Base-by-base conservation (phyloP, 2,329 filamentous ascomycete species). In the Colletotrichum spinosum region DNA sequence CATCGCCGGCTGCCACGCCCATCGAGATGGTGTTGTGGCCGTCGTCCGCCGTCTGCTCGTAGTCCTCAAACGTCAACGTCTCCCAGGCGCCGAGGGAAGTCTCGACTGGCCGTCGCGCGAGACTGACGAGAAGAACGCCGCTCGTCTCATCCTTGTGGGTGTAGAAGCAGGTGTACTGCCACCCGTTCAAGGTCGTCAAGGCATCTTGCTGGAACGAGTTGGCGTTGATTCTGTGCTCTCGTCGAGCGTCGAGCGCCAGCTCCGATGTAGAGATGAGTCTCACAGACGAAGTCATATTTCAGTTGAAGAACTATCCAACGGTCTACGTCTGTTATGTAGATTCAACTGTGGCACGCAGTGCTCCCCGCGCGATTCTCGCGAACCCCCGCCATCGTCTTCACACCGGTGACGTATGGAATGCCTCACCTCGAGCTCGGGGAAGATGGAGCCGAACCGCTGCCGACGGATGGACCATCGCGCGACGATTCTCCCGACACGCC, bases 1-100 rank as follows among this genome's bases (percentile, higher is more conserved):
- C 64, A 2, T 67, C 64, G 1, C 64, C 64, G 2, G 49, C 38
- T 7, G 60, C 65, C 2, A 67, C 45, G 1, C 64, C 64, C 12
- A 67, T 64, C 6, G 59, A 65, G 49, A 67, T 65, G 34, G 64
- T 67, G 39, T 67, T 67, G 6, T 67, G 64, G n/a, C 64, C 64
- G 38, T 67, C 64, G 33, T 67, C 64, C n/a, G 64, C 55, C 7
- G 54, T 67, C 44, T 67, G 64, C 44, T 64, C 50, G 34, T 67
- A 67, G 39, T 67, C 64, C 1, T 55, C 54, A 13, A 67, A 65
- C 1, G 51, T 60, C 25, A 67, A 46, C 17, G 41, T 48, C 44
- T 67, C 39, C 64, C 64, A 67, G n/a, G 33, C 33, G 4, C 60
- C 54, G 0, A 65, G 44, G 1, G 44, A 15, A 2, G 46, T 45